Base-by-base conservation (phyloP, 1,139 yeast genomes). In the Protomyces pachydermus region DNA sequence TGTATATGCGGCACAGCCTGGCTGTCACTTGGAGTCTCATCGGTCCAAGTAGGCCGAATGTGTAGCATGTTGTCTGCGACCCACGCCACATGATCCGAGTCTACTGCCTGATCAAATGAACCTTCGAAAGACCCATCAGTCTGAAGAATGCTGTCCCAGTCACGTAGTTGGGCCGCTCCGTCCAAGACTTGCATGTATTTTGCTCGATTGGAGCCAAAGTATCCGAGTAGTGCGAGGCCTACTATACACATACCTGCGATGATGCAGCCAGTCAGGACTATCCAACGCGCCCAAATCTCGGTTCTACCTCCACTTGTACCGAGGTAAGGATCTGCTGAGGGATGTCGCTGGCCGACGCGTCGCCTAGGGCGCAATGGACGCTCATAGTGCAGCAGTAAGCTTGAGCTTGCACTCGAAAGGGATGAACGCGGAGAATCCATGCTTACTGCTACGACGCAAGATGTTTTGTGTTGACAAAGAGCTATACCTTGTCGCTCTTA, bases 101-200 rank as follows among this genome's bases (percentile, higher is more conserved):
- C 54, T 9, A 67, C 66, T 35, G 67, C 42, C 66, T 67, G 55
- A 23, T 66, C 66, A 39, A 67, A 66, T 37, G 62, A 61, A 25
- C 67, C 67, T 38, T 65, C 67, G 25, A 66, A 66, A 34, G 64
- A 67, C 2, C 69, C 68, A 8, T 67, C 68, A 20, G 23, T 20
- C 50, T 66, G 64, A 39, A 48, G 55, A 28, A 66, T 67, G 37
- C 51, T 65, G 10, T 34, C 25, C 68, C 68, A 67, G n/a, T 60
- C 37, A n/a, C 28, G 23, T 5, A 57, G 55, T 10, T 25, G 12
- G n/a, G 23, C 28, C 14, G 53, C 46, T 18, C 53, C 64, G 25
- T 45, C 46, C 58, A 60, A 16, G 12, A 60, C 39, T 14, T 52
- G 54, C 14, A 45, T 25, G 32, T 60, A 60, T 4, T 32, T 34